Conservation (phyloP, 345 rosid species). For the Aquilaria yunnanensis region DNA sequence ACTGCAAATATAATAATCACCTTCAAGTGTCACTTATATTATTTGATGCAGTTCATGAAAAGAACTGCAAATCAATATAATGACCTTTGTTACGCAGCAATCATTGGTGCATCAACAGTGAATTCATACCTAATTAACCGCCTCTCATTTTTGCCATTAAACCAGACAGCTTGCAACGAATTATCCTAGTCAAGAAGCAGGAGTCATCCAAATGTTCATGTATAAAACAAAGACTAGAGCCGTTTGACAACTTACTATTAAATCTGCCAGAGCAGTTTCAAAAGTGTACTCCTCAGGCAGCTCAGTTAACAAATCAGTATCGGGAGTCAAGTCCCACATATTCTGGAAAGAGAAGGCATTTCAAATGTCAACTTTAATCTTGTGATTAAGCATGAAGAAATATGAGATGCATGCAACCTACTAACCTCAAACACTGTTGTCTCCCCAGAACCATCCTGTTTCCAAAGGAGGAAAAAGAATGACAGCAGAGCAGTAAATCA, state of each 20-base stretch:
- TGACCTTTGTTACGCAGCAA: not conserved
- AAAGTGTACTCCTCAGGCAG: constrained; percentile 58
- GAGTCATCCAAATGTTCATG: not conserved
- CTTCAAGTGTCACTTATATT: no score
- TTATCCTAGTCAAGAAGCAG: constrained; percentile 46
- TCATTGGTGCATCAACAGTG: not conserved
- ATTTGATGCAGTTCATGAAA: no score
- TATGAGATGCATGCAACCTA: constrained; percentile 1
- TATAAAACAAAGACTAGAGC: constrained; percentile 2
- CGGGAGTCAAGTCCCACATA: constrained; percentile 84
- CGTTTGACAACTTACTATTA: constrained; percentile 39
- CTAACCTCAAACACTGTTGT: constrained; percentile 43
- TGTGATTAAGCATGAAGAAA: constrained; percentile 3
- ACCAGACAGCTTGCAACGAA: constrained; percentile 81
- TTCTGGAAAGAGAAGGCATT: constrained; percentile 32
- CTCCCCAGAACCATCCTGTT: constrained; percentile 51
- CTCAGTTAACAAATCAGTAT: constrained; percentile 45
- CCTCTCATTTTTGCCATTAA: constrained; percentile 20
- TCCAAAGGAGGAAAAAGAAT: constrained; percentile 2
- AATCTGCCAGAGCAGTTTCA: constrained; percentile 70
- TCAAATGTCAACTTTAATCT: not conserved
- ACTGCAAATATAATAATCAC: constrained; percentile 27
- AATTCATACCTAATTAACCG: constrained; percentile 50
- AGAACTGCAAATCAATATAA: not conserved
- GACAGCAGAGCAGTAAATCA: not conserved